Evolutionary conservation across 176 grass and related monocot species (phyloP).

Genomic region (Carex pumila): DNA sequence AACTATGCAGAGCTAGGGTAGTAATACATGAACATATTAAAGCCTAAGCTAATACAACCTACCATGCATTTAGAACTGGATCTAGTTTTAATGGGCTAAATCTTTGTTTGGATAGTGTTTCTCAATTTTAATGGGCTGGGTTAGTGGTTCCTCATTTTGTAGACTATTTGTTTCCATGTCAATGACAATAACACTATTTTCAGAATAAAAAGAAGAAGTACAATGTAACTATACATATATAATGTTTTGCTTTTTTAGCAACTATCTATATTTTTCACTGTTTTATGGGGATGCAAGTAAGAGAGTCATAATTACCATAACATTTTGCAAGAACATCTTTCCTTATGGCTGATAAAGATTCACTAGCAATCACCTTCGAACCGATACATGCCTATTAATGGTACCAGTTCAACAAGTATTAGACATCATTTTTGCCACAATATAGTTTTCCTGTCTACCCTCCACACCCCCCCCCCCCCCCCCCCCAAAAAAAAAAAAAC

Average conservation of each 20-base stretch:
- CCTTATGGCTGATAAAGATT: constrained; percentile 86
- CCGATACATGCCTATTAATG: constrained; percentile 84
- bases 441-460: constrained; percentile 12
- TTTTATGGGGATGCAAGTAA: constrained; percentile 16
- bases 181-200: neutral
- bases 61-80: too few relatives aligned
- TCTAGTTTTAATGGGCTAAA: too few relatives aligned
- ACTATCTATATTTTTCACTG: neutral
- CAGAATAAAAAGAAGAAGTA: neutral
- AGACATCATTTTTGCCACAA: constrained; percentile 3
- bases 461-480: neutral
- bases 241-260: neutral
- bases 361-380: constrained; percentile 86
- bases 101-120: too few relatives aligned
- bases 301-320: constrained; percentile 58
- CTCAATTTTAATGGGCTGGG: too few relatives aligned
- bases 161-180: neutral
- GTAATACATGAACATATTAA: neutral
- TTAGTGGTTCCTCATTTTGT: neutral
- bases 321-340: constrained; percentile 99
- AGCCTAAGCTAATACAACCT: neutral
- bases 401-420: constrained; percentile 20
- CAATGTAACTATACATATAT: neutral
- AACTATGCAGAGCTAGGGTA: neutral
- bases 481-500: constrained; percentile 3